phyloP scores from a whole-genome alignment of 768 basidiomycete species.

The Tulasnella sp. region DNA sequence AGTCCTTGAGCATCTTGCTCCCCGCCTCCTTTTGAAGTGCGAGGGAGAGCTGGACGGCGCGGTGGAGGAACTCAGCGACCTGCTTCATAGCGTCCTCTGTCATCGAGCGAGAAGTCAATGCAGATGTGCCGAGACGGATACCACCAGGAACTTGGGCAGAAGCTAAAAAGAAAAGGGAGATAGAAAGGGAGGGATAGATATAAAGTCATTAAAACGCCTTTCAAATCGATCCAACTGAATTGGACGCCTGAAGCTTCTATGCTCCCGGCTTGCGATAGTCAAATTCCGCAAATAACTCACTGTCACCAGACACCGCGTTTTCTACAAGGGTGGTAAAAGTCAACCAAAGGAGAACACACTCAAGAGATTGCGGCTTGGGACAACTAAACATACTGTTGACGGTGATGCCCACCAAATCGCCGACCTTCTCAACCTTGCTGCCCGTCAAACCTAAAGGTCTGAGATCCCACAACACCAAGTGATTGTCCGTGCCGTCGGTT shows the following conservation, averaged over 20 bases:
- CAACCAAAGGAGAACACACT: background rate
- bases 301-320: slow-evolving; percentile 95
- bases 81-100: slow-evolving; percentile 71
- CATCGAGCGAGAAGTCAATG: slow-evolving; percentile 93
- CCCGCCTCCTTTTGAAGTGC: slow-evolving; percentile 90
- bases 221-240: background rate
- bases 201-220: too few relatives aligned
- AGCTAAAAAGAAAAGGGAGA: slow-evolving; percentile 22
- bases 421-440: slow-evolving; percentile 96
- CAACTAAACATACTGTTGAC: slow-evolving; percentile 64
- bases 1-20: slow-evolving; percentile 91
- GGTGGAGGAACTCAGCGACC: slow-evolving; percentile 87
- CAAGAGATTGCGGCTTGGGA: background rate
- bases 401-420: slow-evolving; percentile 91
- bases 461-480: slow-evolving; percentile 95
- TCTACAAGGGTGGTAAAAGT: slow-evolving; percentile 34
- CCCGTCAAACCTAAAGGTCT: slow-evolving; percentile 94
- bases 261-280: too few relatives aligned
- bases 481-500: slow-evolving; percentile 94
- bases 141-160: slow-evolving; percentile 95
- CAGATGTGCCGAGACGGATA: slow-evolving; percentile 90
- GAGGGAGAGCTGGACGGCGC: slow-evolving; percentile 83
- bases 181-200: background rate
- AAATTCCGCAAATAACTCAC: slow-evolving; percentile 20
- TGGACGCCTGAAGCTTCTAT: background rate